Evolutionary conservation across 805 yeast species (phyloP), one percentile per base, ranked within the genome.

Genomic region (Phaffomyces opuntiae): DNA sequence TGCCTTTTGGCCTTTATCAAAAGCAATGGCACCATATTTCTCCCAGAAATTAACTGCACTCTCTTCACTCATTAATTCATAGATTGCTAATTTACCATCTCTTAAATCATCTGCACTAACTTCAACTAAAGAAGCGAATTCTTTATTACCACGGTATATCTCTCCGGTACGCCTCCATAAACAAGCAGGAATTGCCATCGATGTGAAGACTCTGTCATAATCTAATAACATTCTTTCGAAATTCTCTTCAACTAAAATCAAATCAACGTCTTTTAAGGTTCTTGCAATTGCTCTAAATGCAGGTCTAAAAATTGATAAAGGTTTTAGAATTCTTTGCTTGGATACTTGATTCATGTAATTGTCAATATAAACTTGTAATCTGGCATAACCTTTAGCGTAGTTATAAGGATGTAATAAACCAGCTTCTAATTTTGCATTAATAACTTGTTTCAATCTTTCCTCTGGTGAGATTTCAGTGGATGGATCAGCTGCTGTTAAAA

Each of bases 1-100:
- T 0, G 97, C 96, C 60, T 91, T 91, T 57, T 90, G 97, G 1
- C 93, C 91, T 54, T 90, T 85, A 58, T 91, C 97, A 66, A 91
- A 90, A 5, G 98, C 97, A 58, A 90, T 87, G 4, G 95, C 89
- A 3, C 96, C 96, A 59, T 90, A 91, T 61, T 90, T 90, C 59
- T 91, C 98, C 98, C 98, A 91, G 61, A 88, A 91, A 56, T 88
- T 90, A 17, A 91, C 97, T 26, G 96, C 95, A 58, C 96, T 85
- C 54, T 90, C 96, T 62, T 90, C 97, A 42, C 89, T 82, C 96
- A 91, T 85, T 50, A 91, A 68, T 66, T 91, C 97, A 65, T 90
- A 90, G 39, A 91, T 87, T 1, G 97, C 93, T 53, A 89, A 67
- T 55, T 83, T 86, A 11, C 98, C 98, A 62, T 91, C 96, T 52